Conservation (phyloP, 805 yeast species). For the Candida ponderosae region DNA sequence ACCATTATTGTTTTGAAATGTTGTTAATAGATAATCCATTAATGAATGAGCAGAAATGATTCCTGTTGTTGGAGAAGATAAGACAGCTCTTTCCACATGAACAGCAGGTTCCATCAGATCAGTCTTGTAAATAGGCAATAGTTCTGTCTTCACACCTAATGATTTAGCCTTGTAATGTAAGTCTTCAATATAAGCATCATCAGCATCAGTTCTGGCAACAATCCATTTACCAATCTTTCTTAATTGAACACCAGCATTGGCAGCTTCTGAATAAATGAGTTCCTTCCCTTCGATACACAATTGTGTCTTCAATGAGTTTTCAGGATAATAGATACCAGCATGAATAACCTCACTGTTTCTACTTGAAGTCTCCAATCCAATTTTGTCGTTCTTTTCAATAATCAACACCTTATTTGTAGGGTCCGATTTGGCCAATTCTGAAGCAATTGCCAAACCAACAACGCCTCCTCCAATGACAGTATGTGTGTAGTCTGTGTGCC, state of each 20-base stretch:
- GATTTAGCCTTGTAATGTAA: slow-evolving; percentile 41
- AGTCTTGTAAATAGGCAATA: slow-evolving; percentile 40
- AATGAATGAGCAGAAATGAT: slow-evolving; percentile 76
- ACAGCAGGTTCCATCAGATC: slow-evolving; percentile 56
- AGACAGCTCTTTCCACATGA: slow-evolving; percentile 48
- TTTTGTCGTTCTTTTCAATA: slow-evolving; percentile 55
- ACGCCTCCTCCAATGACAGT: slow-evolving; percentile 79
- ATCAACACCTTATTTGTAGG: slow-evolving; percentile 48
- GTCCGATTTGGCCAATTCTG: slow-evolving; percentile 45
- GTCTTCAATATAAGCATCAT: slow-evolving; percentile 48
- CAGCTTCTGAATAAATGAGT: slow-evolving; percentile 44
- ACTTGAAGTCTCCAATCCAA: slow-evolving; percentile 81
- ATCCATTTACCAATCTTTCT: slow-evolving; percentile 75
- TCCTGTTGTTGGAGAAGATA: slow-evolving; percentile 78
- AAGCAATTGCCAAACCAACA: slow-evolving; percentile 76
- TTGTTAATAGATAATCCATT: slow-evolving; percentile 48
- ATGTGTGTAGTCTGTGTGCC: slow-evolving; percentile 50
- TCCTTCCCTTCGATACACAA: slow-evolving; percentile 73
- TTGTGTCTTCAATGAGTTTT: slow-evolving; percentile 53
- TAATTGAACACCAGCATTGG: slow-evolving; percentile 46
- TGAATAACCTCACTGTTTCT: slow-evolving; percentile 91
- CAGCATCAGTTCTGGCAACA: slow-evolving; percentile 69
- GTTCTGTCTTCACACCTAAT: slow-evolving; percentile 52
- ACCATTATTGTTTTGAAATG: slow-evolving; percentile 51
- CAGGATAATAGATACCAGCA: slow-evolving; percentile 82